These are phyloP conservation scores for Torulaspora franciscae DNA, from an alignment of 805 yeast species.

Conservation along the genomic window DNA sequence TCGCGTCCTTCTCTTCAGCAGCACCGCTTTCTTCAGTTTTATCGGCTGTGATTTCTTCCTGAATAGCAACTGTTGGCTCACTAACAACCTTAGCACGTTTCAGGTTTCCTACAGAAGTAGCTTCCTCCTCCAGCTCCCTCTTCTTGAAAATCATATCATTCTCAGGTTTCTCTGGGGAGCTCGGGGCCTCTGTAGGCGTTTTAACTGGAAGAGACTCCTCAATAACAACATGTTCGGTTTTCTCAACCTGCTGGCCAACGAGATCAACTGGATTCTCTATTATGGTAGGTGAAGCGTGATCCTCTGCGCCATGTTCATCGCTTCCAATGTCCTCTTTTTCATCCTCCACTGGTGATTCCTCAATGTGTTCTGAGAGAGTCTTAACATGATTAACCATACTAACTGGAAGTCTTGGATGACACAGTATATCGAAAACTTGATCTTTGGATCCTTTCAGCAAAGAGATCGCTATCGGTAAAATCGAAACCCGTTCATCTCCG, in stretches of 20 bases:
- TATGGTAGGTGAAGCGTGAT: not conserved
- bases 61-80: not conserved
- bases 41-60: not conserved
- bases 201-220: not conserved
- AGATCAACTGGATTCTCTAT: too few species aligned
- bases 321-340: conserved; percentile 11
- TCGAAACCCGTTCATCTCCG: conserved; percentile 54
- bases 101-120: not conserved
- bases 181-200: not conserved
- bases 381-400: conserved; percentile 29
- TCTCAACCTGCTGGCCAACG: too few species aligned
- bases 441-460: conserved; percentile 45
- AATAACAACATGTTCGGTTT: not conserved
- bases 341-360: conserved; percentile 31
- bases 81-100: conserved; percentile 10
- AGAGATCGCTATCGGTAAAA: conserved; percentile 63
- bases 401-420: conserved; percentile 73
- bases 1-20: conserved; percentile 8
- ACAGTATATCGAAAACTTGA: conserved; percentile 52
- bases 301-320: not conserved
- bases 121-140: conserved; percentile 12
- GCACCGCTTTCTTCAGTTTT: conserved; percentile 2
- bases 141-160: conserved; percentile 11
- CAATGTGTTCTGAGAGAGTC: conserved; percentile 24
- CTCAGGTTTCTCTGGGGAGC: not conserved